These are phyloP conservation scores for Cordyceps militaris DNA, from an alignment of 2,329 filamentous ascomycete genomes.

Conservation along the genomic window DNA sequence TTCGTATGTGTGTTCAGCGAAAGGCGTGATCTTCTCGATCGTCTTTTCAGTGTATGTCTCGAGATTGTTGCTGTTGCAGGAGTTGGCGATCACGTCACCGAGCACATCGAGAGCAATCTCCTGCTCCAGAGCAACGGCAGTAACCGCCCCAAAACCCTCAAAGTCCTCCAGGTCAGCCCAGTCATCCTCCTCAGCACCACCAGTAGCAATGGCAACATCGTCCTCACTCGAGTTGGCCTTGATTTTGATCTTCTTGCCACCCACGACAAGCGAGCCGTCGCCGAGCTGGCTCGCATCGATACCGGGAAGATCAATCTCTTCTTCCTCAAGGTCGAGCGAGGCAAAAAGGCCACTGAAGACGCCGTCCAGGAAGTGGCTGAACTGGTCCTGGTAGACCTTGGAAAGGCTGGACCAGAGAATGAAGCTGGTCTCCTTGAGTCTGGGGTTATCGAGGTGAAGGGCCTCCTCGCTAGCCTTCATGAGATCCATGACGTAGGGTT, in stretches of 20 bases:
- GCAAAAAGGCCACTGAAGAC: slow-evolving; percentile 76
- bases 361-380: slow-evolving; percentile 68
- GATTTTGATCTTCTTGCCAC: slow-evolving; percentile 71
- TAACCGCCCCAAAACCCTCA: slow-evolving; percentile 77
- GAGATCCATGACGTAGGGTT: slow-evolving; percentile 82
- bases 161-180: slow-evolving; percentile 77
- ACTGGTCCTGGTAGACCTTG: slow-evolving; percentile 84
- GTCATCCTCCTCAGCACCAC: slow-evolving; percentile 51
- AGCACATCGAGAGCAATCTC: slow-evolving; percentile 95
- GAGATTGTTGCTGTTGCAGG: slow-evolving; percentile 64
- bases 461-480: slow-evolving; percentile 93
- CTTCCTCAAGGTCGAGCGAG: slow-evolving; percentile 80
- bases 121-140: slow-evolving; percentile 88
- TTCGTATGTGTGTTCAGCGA: slow-evolving; percentile 85
- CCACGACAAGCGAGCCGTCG: slow-evolving; percentile 69
- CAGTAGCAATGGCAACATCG: slow-evolving; percentile 48
- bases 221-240: slow-evolving; percentile 48
- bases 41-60: slow-evolving; percentile 84
- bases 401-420: slow-evolving; percentile 93
- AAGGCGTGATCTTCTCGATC: slow-evolving; percentile 70
- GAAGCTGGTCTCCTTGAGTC: slow-evolving; percentile 92
- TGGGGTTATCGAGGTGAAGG: slow-evolving; percentile 77
- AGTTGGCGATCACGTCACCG: slow-evolving; percentile 84
- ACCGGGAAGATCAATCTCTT: slow-evolving; percentile 75
- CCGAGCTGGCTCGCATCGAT: slow-evolving; percentile 50